These are phyloP conservation scores for Hygrophorus pudorinus DNA, from an alignment of 768 basidiomycete genomes.

Conservation along the genomic window DNA sequence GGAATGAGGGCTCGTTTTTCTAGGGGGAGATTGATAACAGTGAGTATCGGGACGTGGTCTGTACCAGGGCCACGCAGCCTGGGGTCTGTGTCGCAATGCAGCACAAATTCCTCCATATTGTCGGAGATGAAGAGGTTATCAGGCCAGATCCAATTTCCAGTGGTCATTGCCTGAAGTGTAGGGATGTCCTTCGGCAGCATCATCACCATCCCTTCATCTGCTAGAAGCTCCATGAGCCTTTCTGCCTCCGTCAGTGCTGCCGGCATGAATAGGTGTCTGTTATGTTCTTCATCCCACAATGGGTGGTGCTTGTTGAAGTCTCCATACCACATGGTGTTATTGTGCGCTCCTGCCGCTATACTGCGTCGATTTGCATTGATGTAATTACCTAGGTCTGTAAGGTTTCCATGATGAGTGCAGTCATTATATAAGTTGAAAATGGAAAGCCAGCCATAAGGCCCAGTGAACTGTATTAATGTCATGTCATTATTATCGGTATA, in stretches of 20 bases:
- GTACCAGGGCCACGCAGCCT: slow-evolving; percentile 13
- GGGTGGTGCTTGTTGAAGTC: slow-evolving; percentile 35
- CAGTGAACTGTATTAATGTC: slow-evolving; percentile 16
- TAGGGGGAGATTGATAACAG: slow-evolving; percentile 14
- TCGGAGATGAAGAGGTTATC: slow-evolving; percentile 34
- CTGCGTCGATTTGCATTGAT: slow-evolving; percentile 1
- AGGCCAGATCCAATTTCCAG: slow-evolving; percentile 25
- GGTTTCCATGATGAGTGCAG: too few species aligned
- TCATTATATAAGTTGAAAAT: slow-evolving; percentile 21
- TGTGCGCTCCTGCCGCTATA: not conserved
- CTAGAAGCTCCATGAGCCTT: slow-evolving; percentile 18
- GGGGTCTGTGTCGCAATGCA: slow-evolving; percentile 18
- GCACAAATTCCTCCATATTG: slow-evolving; percentile 10
- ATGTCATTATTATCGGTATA: slow-evolving; percentile 15
- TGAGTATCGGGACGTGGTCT: slow-evolving; percentile 33
- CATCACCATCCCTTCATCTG: slow-evolving; percentile 21
- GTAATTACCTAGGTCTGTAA: slow-evolving; percentile 5
- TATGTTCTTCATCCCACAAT: slow-evolving; percentile 24
- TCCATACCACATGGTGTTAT: slow-evolving; percentile 20
- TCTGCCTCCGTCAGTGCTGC: slow-evolving; percentile 14
- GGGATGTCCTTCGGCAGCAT: slow-evolving; percentile 22
- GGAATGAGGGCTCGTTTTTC: not conserved
- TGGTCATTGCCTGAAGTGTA: slow-evolving; percentile 19
- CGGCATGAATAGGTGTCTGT: slow-evolving; percentile 25
- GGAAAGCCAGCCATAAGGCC: slow-evolving; percentile 8